Evolutionary conservation across 225 moss, liverwort and hornwort species (phyloP).

Genomic region (Marchantia polymorpha): DNA sequence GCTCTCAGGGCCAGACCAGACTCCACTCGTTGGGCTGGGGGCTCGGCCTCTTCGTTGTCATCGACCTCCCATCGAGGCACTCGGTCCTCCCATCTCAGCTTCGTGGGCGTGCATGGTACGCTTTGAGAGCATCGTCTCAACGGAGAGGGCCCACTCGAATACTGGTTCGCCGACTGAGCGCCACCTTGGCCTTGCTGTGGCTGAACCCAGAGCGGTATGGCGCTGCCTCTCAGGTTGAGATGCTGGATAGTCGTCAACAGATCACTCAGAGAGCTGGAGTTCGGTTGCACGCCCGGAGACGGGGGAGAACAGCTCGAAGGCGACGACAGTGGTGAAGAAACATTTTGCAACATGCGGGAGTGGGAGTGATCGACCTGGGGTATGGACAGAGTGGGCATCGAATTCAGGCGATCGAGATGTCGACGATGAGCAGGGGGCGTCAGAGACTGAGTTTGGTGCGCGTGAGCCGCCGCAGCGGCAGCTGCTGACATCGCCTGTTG

Average conservation of each 20-base stretch:
- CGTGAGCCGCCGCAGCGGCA: constrained; percentile 17
- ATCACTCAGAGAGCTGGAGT: constrained; percentile 63
- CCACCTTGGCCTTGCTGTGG: constrained; percentile 30
- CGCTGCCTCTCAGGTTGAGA: constrained; percentile 45
- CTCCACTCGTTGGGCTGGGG: constrained; percentile 82
- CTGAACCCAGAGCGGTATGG: constrained; percentile 46
- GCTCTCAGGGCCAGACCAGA: constrained; percentile 87
- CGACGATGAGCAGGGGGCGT: constrained; percentile 69
- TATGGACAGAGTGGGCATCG: constrained; percentile 87
- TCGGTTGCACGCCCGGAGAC: constrained; percentile 58
- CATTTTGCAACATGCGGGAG: constrained; percentile 52
- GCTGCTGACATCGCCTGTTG: constrained; percentile 42
- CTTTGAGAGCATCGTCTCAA: constrained; percentile 92
- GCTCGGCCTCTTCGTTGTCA: constrained; percentile 69
- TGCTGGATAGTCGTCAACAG: constrained; percentile 92
- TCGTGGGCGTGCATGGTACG: constrained; percentile 89
- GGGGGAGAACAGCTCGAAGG: constrained; percentile 59
- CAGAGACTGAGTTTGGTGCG: constrained; percentile 30
- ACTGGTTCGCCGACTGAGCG: constrained; percentile 55
- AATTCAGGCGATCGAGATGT: constrained; percentile 87
- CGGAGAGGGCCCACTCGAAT: constrained; percentile 87
- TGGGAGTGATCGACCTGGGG: constrained; percentile 59
- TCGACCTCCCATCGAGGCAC: constrained; percentile 67
- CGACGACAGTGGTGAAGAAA: constrained; percentile 38
- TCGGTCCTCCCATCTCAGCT: constrained; percentile 75